phyloP scores from a whole-genome alignment of 2,329 filamentous ascomycete genomes.

The Orbilia quercus region DNA sequence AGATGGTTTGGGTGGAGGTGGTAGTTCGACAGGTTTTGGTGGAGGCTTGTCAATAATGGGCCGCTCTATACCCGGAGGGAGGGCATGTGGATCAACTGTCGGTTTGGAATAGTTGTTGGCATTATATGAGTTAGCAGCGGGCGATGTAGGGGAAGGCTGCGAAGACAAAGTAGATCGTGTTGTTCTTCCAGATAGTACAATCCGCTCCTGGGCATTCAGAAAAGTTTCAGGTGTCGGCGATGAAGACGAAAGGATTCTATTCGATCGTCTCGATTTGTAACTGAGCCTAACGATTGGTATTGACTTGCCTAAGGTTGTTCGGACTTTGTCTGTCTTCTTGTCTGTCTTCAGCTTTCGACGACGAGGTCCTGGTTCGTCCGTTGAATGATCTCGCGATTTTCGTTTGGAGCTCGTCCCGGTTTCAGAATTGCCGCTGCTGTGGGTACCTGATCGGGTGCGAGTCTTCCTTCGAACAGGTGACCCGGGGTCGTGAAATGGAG shows the following conservation, averaged over 20 bases:
- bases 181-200: conserved; percentile 36
- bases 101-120: not conserved
- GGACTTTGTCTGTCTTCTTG: conserved; percentile 16
- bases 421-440: conserved; percentile 46
- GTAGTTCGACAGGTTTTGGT: conserved; percentile 18
- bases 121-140: not conserved
- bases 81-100: not conserved
- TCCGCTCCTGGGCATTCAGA: conserved; percentile 8
- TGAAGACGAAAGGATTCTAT: conserved; percentile 12
- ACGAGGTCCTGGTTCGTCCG: conserved; percentile 31
- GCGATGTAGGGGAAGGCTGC: conserved; percentile 30
- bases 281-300: conserved; percentile 20
- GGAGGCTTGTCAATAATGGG: not conserved
- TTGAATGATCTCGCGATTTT: conserved; percentile 49
- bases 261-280: conserved; percentile 46
- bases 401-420: conserved; percentile 27
- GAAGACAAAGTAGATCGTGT: conserved; percentile 37
- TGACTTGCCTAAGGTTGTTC: conserved; percentile 12
- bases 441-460: conserved; percentile 39
- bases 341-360: too few relatives aligned
- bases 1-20: conserved; percentile 33
- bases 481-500: not conserved
- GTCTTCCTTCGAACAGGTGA: conserved; percentile 10
- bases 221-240: conserved; percentile 19
- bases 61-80: conserved; percentile 4